Percentiles rank a stretch among this genome's conserved stretches.
Conservation (phyloP, 2,329 filamentous ascomycete genomes). For the Tolypocladium capitatum region DNA sequence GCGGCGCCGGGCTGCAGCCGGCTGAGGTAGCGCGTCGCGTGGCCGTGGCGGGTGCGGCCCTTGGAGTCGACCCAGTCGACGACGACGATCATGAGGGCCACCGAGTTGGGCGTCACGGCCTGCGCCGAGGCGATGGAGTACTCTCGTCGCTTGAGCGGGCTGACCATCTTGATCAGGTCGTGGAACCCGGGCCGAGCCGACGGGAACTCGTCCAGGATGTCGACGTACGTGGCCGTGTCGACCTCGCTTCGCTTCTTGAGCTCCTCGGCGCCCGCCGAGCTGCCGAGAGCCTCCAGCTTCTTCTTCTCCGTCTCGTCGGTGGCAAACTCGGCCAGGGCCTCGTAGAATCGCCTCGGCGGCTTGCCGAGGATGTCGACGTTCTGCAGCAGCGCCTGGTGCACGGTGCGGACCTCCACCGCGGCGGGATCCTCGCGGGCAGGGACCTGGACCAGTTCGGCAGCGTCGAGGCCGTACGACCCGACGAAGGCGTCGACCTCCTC, state of each 20-base stretch:
- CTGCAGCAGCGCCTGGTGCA: slow-evolving; percentile 82
- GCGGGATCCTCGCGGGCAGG: slow-evolving; percentile 66
- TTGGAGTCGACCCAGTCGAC: slow-evolving; percentile 87
- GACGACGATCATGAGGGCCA: slow-evolving; percentile 91
- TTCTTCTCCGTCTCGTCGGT: slow-evolving; percentile 71
- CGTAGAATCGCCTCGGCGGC: slow-evolving; percentile 96
- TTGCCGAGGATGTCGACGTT: slow-evolving; percentile 96
- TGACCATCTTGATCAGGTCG: slow-evolving; percentile 77
- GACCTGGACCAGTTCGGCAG: slow-evolving; percentile 79
- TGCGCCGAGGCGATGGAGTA: slow-evolving; percentile 99
- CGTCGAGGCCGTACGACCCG: slow-evolving; percentile 71
- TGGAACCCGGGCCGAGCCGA: slow-evolving; percentile 83
- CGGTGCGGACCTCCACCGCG: slow-evolving; percentile 73
- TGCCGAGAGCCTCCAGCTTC: slow-evolving; percentile 62
- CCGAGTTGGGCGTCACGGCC: slow-evolving; percentile 79
- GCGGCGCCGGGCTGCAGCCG: slow-evolving; percentile 59
- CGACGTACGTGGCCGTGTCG: slow-evolving; percentile 82
- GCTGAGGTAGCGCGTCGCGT: slow-evolving; percentile 84
- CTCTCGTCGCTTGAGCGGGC: slow-evolving; percentile 87
- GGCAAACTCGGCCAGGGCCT: slow-evolving; percentile 76
- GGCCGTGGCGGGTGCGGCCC: slow-evolving; percentile 80
- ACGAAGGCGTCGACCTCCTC: slow-evolving; percentile 74
- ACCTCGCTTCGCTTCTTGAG: slow-evolving; percentile 89
- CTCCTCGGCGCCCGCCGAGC: slow-evolving; percentile 68
- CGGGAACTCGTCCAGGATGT: slow-evolving; percentile 77